Percentiles rank a stretch among this genome's conserved stretches.
phyloP scores from a whole-genome alignment of 768 basidiomycete species.

The Suillus spraguei region DNA sequence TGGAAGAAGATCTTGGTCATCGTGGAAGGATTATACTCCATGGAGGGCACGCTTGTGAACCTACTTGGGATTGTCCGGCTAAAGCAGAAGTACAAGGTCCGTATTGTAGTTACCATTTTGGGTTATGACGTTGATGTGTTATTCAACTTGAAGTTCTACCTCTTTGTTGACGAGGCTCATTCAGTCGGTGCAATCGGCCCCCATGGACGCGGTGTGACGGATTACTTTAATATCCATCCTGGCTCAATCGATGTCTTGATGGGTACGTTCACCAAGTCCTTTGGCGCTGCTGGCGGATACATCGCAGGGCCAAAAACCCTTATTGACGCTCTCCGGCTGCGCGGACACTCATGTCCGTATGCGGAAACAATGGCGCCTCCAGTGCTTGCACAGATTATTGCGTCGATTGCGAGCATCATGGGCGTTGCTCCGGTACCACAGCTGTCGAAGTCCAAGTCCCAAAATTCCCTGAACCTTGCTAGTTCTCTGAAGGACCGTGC shows the following conservation, averaged over 20 bases:
- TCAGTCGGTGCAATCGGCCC: conserved; percentile 96
- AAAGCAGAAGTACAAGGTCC: conserved; percentile 94
- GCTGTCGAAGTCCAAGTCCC: conserved; percentile 30
- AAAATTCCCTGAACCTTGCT: conserved; percentile 36
- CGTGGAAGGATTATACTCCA: conserved; percentile 95
- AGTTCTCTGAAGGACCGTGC: conserved; percentile 37
- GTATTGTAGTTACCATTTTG: conserved; percentile 17
- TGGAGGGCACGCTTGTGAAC: conserved; percentile 96
- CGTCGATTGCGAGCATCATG: conserved; percentile 98
- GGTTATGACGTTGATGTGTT: conserved; percentile 5
- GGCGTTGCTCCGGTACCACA: conserved; percentile 55
- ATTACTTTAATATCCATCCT: conserved; percentile 90
- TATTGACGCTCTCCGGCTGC: conserved; percentile 80
- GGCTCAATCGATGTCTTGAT: conserved; percentile 88
- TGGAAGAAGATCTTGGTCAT: conserved; percentile 98
- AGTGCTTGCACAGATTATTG: conserved; percentile 89
- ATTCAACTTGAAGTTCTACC: conserved; percentile 71
- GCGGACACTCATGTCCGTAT: conserved; percentile 81
- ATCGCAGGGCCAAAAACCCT: conserved; percentile 82
- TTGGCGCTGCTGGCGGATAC: conserved; percentile 94
- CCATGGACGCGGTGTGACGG: conserved; percentile 90
- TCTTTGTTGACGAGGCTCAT: conserved; percentile 97
- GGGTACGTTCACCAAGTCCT: conserved; percentile 98
- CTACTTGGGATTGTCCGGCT: conserved; percentile 81
- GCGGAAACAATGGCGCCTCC: conserved; percentile 91